Percentiles rank a stretch among this genome's conserved stretches.
Conservation (phyloP, 345 rosid species). For the Laguncularia racemosa region DNA sequence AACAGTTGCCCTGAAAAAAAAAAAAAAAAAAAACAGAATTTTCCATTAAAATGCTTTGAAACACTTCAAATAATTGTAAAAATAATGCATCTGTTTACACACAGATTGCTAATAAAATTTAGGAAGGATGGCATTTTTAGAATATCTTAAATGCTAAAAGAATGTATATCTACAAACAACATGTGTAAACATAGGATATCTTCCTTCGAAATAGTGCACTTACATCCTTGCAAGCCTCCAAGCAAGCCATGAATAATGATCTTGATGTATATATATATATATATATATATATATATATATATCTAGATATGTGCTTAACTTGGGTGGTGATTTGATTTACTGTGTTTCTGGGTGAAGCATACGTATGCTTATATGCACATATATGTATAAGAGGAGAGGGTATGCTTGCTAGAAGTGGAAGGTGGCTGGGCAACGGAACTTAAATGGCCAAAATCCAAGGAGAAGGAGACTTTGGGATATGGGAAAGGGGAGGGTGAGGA, state of each 20-base stretch:
- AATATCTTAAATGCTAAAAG: too few species aligned
- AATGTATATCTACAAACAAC: not conserved
- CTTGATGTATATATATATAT: too few species aligned
- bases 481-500: conserved; percentile 5
- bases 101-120: not conserved
- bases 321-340: too few species aligned
- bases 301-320: not conserved
- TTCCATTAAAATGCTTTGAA: not conserved
- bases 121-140: not conserved
- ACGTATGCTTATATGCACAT: not conserved
- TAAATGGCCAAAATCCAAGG: conserved; percentile 11
- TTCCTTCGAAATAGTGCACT: conserved; percentile 10
- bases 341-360: too few species aligned
- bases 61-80: not conserved
- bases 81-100: not conserved
- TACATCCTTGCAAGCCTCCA: conserved; percentile 49
- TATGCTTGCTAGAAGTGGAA: not conserved
- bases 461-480: not conserved
- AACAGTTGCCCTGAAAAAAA: not conserved
- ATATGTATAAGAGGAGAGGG: not conserved
- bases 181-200: not conserved
- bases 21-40: not conserved
- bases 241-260: conserved; percentile 36
- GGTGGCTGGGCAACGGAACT: conserved; percentile 1
- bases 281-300: not conserved